Conservation (phyloP, 768 basidiomycete genomes). For the Clavaria fumosa region DNA sequence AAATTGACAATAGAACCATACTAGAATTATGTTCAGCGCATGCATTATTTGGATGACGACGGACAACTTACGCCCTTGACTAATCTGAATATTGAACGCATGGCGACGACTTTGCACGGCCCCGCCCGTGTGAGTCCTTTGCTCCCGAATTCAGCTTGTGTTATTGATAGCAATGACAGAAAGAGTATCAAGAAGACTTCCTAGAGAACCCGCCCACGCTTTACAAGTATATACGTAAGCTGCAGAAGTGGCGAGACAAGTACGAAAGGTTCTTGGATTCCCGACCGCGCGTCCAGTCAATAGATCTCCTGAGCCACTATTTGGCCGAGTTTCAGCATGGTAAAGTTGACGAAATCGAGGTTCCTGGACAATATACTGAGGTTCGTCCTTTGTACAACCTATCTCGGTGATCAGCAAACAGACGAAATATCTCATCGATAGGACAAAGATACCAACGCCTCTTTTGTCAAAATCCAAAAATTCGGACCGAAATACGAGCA, state of each 20-base stretch:
- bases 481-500: slow-evolving; percentile 87
- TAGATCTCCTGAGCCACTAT: slow-evolving; percentile 83
- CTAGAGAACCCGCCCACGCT: slow-evolving; percentile 61
- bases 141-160: slow-evolving; percentile 2
- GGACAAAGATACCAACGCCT: slow-evolving; percentile 91
- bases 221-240: slow-evolving; percentile 73
- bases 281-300: slow-evolving; percentile 66
- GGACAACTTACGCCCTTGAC: slow-evolving; percentile 43
- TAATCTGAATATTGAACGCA: slow-evolving; percentile 37
- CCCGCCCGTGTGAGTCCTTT: slow-evolving; percentile 35
- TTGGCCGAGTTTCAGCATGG: slow-evolving; percentile 95
- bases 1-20: slow-evolving; percentile 1
- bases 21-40: slow-evolving; percentile 57
- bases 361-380: slow-evolving; percentile 98
- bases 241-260: slow-evolving; percentile 88
- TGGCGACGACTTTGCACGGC: slow-evolving; percentile 43
- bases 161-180: slow-evolving; percentile 37
- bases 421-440: too few species aligned
- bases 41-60: slow-evolving; percentile 52
- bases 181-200: slow-evolving; percentile 87
- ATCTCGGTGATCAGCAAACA: too few species aligned
- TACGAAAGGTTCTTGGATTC: slow-evolving; percentile 77
- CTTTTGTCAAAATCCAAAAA: slow-evolving; percentile 80
- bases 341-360: slow-evolving; percentile 94
- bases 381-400: slow-evolving; percentile 23